Percentiles rank a stretch among this genome's conserved stretches.
Evolutionary conservation across 2,329 filamentous ascomycete genomes (phyloP).

Genomic region (Penicillium psychrosexuale): DNA sequence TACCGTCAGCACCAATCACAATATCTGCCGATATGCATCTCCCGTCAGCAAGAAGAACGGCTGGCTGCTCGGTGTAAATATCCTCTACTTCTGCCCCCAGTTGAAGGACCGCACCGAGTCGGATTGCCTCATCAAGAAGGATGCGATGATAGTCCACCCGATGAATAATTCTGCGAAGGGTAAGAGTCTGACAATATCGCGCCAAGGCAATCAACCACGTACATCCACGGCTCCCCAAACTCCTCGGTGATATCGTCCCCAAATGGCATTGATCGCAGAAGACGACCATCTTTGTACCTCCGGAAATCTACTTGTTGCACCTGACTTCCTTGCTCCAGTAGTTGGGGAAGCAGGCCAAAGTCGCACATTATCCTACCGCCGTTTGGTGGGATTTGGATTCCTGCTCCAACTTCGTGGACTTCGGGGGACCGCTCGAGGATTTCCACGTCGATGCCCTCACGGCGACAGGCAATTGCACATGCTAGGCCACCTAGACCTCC

Average conservation of each 20-base stretch:
- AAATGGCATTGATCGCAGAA: constrained; percentile 22
- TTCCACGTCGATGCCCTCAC: constrained; percentile 16
- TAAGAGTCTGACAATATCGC: background rate
- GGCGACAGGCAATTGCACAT: constrained; percentile 27
- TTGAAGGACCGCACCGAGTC: constrained; percentile 12
- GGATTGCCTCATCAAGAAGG: constrained; percentile 14
- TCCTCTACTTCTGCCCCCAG: constrained; percentile 7
- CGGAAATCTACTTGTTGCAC: constrained; percentile 18
- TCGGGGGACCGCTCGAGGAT: constrained; percentile 22
- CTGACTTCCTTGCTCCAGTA: constrained; percentile 8
- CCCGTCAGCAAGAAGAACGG: constrained; percentile 6
- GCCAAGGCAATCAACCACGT: background rate
- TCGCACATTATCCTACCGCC: constrained; percentile 18
- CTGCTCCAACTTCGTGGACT: constrained; percentile 23
- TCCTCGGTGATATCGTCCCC: constrained; percentile 19
- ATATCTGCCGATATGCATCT: constrained; percentile 15
- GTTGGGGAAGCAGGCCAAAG: constrained; percentile 14
- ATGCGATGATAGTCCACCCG: constrained; percentile 19
- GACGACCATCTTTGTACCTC: constrained; percentile 19
- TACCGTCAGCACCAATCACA: constrained; percentile 22
- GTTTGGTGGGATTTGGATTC: constrained; percentile 32
- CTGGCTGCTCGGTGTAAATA: constrained; percentile 1
- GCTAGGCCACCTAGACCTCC: constrained; percentile 23
- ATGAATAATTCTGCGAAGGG: constrained; percentile 19
- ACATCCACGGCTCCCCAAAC: constrained; percentile 28